Conservation (phyloP, 2,329 filamentous ascomycete genomes). For the Fusarium marasasianum region DNA sequence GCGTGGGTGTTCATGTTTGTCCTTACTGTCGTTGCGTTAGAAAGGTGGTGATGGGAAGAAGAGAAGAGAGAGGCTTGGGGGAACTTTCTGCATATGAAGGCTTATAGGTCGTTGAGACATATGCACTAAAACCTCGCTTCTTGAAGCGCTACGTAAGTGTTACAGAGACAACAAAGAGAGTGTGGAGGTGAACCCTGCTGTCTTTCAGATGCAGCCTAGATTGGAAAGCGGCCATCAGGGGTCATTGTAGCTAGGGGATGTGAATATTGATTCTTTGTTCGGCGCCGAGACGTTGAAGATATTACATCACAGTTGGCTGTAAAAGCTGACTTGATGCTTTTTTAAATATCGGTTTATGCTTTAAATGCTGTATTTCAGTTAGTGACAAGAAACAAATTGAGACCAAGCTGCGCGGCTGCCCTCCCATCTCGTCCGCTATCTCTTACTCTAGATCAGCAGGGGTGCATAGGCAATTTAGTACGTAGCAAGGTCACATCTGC, state of each 20-base stretch:
- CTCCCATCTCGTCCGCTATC: no score
- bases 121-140: not conserved
- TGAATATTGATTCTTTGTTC: not conserved
- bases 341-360: accelerated
- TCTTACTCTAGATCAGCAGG: no score
- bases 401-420: no score
- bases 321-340: no score
- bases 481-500: accelerated
- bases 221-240: accelerated
- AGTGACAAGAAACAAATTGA: accelerated
- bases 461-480: no score
- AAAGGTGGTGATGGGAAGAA: accelerated
- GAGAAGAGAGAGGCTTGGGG: not conserved
- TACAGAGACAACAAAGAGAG: not conserved
- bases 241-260: not conserved
- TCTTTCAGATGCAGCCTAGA: accelerated
- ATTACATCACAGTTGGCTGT: accelerated
- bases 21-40: no score
- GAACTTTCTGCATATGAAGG: no score
- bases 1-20: no score
- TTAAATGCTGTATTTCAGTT: accelerated
- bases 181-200: not conserved
- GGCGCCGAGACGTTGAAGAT: not conserved
- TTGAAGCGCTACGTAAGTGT: not conserved
- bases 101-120: not conserved